Evolutionary conservation across 225 moss, liverwort and hornwort genomes (phyloP).

Genomic region (Pseudisothecium myosuroides): DNA sequence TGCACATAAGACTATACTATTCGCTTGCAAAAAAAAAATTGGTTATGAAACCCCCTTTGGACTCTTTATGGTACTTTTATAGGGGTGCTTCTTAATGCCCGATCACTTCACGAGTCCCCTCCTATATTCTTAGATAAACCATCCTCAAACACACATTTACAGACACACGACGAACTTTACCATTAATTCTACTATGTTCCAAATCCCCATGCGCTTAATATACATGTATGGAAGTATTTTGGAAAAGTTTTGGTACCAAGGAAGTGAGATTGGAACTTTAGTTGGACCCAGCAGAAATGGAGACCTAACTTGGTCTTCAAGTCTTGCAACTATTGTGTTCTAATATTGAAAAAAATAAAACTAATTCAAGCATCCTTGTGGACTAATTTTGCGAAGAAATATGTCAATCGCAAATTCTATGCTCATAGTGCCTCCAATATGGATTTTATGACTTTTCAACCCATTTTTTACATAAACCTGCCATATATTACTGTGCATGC

Average conservation of each 20-base stretch:
- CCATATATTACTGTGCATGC: not conserved
- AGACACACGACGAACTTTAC: no score
- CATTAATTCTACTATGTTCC: not conserved
- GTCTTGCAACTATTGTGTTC: rapidly evolving
- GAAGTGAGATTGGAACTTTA: rapidly evolving
- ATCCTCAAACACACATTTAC: no score
- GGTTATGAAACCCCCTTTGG: no score
- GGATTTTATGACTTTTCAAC: not conserved
- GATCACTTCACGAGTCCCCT: no score
- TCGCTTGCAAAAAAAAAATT: no score
- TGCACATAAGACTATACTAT: no score
- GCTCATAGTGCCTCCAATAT: not conserved
- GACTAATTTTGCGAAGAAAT: not conserved
- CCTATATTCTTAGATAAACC: no score
- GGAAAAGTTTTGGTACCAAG: rapidly evolving
- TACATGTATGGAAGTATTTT: not conserved
- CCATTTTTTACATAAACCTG: rapidly evolving
- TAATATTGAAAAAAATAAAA: not conserved
- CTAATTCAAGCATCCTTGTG: rapidly evolving
- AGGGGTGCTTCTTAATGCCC: no score
- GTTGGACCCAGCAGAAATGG: not conserved
- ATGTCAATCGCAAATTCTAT: not conserved
- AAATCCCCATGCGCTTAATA: rapidly evolving
- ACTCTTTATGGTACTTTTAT: no score
- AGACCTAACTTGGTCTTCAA: rapidly evolving